phyloP scores from a whole-genome alignment of 2,329 filamentous ascomycete genomes.

The Hypoxylon sp. region DNA sequence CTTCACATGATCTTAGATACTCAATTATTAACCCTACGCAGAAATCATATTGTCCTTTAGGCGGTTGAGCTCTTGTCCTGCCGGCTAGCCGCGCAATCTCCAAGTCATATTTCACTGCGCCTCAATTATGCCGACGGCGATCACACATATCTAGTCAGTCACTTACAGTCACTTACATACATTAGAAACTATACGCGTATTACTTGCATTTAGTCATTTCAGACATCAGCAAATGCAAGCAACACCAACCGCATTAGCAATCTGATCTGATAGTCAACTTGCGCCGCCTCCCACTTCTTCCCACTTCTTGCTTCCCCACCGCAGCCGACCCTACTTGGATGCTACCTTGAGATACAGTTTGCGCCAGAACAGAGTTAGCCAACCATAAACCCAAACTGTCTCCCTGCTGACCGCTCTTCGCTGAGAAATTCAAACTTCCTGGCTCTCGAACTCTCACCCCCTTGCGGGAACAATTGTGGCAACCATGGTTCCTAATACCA shows the following conservation, averaged over 20 bases:
- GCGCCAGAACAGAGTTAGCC: slow-evolving; percentile 33
- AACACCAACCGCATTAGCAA: slow-evolving; percentile 5
- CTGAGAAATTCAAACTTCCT: slow-evolving; percentile 1
- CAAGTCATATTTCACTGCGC: slow-evolving; percentile 15
- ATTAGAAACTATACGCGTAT: not conserved
- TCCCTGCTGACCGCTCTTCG: slow-evolving; percentile 9
- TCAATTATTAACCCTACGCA: not conserved
- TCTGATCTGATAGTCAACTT: not conserved
- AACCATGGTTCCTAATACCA: slow-evolving; percentile 42
- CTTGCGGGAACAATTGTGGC: slow-evolving; percentile 8
- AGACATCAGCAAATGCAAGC: slow-evolving; percentile 23
- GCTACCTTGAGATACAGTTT: slow-evolving; percentile 24
- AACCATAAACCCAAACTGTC: slow-evolving; percentile 26
- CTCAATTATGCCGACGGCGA: slow-evolving; percentile 20
- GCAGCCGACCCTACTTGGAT: slow-evolving; percentile 13
- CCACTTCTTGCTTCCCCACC: slow-evolving; percentile 2
- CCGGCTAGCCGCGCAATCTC: slow-evolving; percentile 17
- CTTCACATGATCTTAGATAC: not conserved
- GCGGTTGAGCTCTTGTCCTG: not conserved
- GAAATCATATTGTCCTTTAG: not conserved
- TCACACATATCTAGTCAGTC: slow-evolving; percentile 5
- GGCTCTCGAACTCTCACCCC: not conserved
- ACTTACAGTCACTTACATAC: slow-evolving; percentile 10
- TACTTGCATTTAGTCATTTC: slow-evolving; percentile 18
- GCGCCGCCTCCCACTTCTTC: slow-evolving; percentile 6